These are phyloP conservation scores for Lepidium africanum DNA, from an alignment of 345 rosid genomes.

Conservation along the genomic window DNA sequence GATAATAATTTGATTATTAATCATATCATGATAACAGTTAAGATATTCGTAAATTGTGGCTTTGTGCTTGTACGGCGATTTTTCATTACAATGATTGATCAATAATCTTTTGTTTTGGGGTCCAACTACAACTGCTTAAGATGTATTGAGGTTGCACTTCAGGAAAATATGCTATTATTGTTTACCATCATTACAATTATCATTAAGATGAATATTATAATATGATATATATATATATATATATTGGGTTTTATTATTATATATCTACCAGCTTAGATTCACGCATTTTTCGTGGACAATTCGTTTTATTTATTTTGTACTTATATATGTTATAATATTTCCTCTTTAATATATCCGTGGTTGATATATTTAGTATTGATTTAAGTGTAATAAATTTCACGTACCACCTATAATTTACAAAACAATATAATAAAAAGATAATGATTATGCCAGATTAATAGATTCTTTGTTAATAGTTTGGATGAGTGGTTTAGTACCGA, in stretches of 20 bases:
- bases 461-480: not conserved
- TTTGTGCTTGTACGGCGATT: constrained; percentile 5
- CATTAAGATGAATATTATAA: not conserved
- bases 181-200: constrained; percentile 15
- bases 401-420: not conserved
- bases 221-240: too few species aligned
- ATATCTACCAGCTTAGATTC: not conserved
- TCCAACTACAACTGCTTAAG: constrained; percentile 21
- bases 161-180: not conserved
- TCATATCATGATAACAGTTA: not conserved
- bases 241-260: not conserved
- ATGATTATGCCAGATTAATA: not conserved
- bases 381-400: not conserved
- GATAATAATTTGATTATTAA: not conserved
- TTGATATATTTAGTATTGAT: not conserved
- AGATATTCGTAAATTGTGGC: not conserved
- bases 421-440: too few species aligned
- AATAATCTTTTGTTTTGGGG: not conserved
- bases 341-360: not conserved
- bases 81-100: constrained; percentile 13
- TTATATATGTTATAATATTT: too few species aligned
- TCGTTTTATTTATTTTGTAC: not conserved
- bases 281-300: not conserved
- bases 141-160: constrained; percentile 10
- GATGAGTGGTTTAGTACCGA: not conserved